Percentiles rank a stretch among this genome's conserved stretches.
Conservation (phyloP, 306 rosid genomes). For the Datisca glomerata region DNA sequence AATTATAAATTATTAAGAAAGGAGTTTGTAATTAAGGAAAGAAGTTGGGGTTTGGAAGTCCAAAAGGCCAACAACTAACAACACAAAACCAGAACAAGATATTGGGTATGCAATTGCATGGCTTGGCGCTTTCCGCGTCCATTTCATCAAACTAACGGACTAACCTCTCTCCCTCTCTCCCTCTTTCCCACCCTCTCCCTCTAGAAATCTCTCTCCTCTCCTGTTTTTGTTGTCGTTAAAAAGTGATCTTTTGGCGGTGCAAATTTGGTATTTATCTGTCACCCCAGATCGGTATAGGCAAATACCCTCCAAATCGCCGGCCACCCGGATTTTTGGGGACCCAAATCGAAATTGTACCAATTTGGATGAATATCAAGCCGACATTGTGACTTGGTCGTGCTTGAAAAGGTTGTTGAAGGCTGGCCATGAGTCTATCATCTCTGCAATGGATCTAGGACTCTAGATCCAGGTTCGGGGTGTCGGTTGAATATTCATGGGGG, state of each 20-base stretch:
- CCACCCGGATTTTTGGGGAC: background rate
- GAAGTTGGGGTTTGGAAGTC: too few relatives aligned
- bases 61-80: too few relatives aligned
- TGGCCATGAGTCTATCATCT: too few relatives aligned
- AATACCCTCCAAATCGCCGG: background rate
- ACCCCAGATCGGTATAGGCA: background rate
- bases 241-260: too few relatives aligned
- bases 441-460: background rate
- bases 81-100: too few relatives aligned
- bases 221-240: conserved; percentile 2
- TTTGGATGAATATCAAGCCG: background rate
- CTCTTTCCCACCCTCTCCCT: conserved; percentile 6
- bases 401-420: background rate
- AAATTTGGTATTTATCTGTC: conserved; percentile 4
- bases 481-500: conserved; percentile 63
- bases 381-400: background rate
- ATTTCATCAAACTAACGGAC: conserved; percentile 17
- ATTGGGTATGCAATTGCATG: too few relatives aligned
- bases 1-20: too few relatives aligned
- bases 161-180: background rate
- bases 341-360: too few relatives aligned
- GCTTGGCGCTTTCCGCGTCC: conserved; percentile 50
- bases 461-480: conserved; percentile 8
- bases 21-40: too few relatives aligned
- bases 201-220: conserved; percentile 4